A percentile compares a stretch with the other conserved stretches of the same genome.
Evolutionary conservation across 2,329 filamentous ascomycete genomes (phyloP).

Genomic region (Ceratocystis cubensis): DNA sequence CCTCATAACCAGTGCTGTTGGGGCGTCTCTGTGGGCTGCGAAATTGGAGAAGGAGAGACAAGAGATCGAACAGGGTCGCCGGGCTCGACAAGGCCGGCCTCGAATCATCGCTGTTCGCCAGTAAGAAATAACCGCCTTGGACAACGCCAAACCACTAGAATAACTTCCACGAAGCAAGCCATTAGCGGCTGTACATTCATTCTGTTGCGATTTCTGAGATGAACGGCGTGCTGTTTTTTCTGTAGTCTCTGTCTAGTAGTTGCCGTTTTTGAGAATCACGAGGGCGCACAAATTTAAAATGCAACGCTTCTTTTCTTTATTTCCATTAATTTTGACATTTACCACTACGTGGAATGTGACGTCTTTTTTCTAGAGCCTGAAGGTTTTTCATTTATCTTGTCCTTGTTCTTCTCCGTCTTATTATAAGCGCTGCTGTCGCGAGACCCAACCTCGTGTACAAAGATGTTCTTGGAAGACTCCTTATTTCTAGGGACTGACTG

Average conservation of each 20-base stretch:
- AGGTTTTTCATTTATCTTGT: background rate
- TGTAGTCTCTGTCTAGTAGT: background rate
- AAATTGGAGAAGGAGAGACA: slow-evolving; percentile 53
- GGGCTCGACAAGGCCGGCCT: background rate
- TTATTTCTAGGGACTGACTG: background rate
- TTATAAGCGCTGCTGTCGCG: too few species aligned
- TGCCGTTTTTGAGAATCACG: background rate
- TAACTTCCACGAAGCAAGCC: background rate
- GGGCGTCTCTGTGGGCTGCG: slow-evolving; percentile 75
- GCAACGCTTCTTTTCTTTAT: background rate
- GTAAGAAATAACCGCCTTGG: background rate
- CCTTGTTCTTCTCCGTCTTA: background rate
- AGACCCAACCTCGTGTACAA: background rate
- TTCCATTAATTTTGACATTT: too few species aligned
- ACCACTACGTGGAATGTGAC: too few species aligned
- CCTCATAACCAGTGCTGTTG: slow-evolving; percentile 71
- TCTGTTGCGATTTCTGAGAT: background rate
- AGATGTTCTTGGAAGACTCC: background rate
- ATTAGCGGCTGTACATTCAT: too few species aligned
- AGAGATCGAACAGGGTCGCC: background rate
- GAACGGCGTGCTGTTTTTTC: background rate
- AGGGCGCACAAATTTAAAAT: background rate
- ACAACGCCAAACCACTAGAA: background rate
- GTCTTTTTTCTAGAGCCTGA: background rate
- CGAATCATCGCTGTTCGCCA: slow-evolving; percentile 10